Evolutionary conservation across 768 basidiomycete genomes (phyloP).

Genomic region (Leccinum uliginosum): DNA sequence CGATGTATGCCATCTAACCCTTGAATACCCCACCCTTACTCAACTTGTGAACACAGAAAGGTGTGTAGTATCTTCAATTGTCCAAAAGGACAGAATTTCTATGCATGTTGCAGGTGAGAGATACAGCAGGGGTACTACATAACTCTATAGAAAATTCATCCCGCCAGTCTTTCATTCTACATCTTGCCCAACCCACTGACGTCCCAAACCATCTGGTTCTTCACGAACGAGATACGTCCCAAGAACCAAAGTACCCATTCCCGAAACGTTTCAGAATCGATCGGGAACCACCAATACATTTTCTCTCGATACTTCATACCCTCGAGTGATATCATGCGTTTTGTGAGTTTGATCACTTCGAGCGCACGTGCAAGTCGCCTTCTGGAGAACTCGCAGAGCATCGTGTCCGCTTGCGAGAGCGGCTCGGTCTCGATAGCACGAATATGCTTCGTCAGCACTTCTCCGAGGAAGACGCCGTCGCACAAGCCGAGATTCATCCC

Average conservation of each 20-base stretch:
- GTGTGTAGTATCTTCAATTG: no score
- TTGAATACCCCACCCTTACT: no score
- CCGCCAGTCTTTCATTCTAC: neutral
- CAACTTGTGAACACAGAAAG: no score
- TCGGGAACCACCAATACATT: conserved; percentile 22
- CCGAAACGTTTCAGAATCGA: conserved; percentile 25
- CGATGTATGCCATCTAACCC: no score
- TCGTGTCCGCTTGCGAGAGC: conserved; percentile 23
- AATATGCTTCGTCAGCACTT: conserved; percentile 36
- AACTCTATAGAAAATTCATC: no score
- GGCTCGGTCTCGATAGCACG: conserved; percentile 8
- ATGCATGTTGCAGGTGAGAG: no score
- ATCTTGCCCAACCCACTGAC: conserved; percentile 20
- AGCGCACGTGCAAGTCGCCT: conserved; percentile 38
- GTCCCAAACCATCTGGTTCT: conserved; percentile 12
- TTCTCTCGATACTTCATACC: conserved; percentile 21
- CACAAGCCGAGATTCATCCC: conserved; percentile 57
- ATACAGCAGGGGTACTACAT: no score
- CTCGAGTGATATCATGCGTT: conserved; percentile 26
- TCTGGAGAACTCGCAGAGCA: conserved; percentile 34
- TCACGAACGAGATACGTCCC: conserved; percentile 15
- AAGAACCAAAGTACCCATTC: conserved; percentile 21
- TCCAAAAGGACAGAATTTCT: no score
- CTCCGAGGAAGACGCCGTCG: conserved; percentile 45
- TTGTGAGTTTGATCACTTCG: conserved; percentile 38